Base-by-base conservation (phyloP, 208 protist genomes). In the Wallacemonas sp. region DNA sequence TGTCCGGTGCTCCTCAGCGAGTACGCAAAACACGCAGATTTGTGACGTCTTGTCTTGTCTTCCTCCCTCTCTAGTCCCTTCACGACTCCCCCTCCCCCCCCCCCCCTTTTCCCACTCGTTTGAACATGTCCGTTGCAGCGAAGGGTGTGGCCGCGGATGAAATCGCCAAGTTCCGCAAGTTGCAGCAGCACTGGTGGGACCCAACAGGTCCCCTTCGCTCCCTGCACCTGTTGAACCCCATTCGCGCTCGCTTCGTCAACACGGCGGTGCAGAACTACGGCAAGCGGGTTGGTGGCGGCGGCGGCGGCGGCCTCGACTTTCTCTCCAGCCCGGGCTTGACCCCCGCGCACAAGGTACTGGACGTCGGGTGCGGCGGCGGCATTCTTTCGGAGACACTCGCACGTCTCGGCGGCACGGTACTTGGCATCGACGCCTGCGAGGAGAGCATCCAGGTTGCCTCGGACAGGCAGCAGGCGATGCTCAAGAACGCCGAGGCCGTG, bases 331-430 rank as follows among this genome's bases (percentile, higher is more conserved):
- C 42, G 10, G 63, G 63, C 22, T 72, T 86, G 12, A 62, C 86
- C 3, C 65, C 61, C 25, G 79, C 73, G 2, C 71, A 89, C 39
- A 70, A 67, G 28, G 76, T 97, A 22, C 78, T 98, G 5, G 96
- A 98, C 63, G 77, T 98, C 10, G 96, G 96, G 20, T 98, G 96
- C 54, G 96, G 96, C 29, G 93, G 86, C 10, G 96, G 96, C 25
- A 87, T 98, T 42, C 70, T 97, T 3, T 77, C 82, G 3, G 96
- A 98, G 80, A 89, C 81, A 25, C 70, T 98, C 16, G 86, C 87
- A 12, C 82, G 93, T 0, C 63, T 97, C 3, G 96, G 96, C 28
- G 96, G 78, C 32, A 79, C 82, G 25, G 96, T 98, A 2, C 72
- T 87, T 10, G 96, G 92, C 61, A 87, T 98, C 61, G 96, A 98